Percentiles rank a stretch among this genome's conserved stretches.
These are phyloP conservation scores for Aspergillus fructus DNA, from an alignment of 2,329 filamentous ascomycete species.

Conservation along the genomic window DNA sequence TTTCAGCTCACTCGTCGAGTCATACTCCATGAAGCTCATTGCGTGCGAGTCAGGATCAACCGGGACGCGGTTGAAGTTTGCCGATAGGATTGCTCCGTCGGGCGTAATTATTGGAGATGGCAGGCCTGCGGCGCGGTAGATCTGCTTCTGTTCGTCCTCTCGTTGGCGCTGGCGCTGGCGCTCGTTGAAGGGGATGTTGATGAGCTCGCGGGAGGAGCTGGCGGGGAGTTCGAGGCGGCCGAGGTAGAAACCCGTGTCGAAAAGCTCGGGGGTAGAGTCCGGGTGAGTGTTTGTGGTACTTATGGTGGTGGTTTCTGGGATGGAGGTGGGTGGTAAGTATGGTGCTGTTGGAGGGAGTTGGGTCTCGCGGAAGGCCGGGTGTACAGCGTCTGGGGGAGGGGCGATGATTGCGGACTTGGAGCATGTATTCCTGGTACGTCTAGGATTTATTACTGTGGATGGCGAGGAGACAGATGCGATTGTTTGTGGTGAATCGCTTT, in stretches of 20 bases:
- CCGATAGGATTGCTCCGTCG: slow-evolving; percentile 28
- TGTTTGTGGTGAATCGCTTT: background rate
- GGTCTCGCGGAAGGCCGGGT: slow-evolving; percentile 1
- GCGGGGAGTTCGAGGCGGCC: slow-evolving; percentile 27
- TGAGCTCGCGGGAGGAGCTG: slow-evolving; percentile 26
- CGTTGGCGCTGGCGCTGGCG: slow-evolving; percentile 9
- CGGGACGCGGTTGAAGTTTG: slow-evolving; percentile 23
- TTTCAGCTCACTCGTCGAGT: background rate
- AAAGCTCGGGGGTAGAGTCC: slow-evolving; percentile 23
- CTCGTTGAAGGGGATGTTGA: slow-evolving; percentile 24
- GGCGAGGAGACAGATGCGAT: background rate
- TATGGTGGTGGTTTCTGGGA: background rate
- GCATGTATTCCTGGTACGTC: background rate
- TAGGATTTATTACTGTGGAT: background rate
- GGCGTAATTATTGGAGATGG: background rate
- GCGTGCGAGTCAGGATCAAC: slow-evolving; percentile 4
- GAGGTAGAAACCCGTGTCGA: slow-evolving; percentile 29
- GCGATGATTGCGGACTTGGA: background rate
- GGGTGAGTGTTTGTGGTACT: background rate
- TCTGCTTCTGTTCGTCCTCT: background rate
- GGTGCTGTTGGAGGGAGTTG: background rate
- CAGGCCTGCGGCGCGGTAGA: background rate
- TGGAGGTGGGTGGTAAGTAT: background rate
- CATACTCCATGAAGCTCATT: slow-evolving; percentile 32
- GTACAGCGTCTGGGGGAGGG: background rate